A percentile compares a stretch with the other conserved stretches of the same genome.
Conservation (phyloP, 129 eudicot species). For the Tagetes patula region DNA sequence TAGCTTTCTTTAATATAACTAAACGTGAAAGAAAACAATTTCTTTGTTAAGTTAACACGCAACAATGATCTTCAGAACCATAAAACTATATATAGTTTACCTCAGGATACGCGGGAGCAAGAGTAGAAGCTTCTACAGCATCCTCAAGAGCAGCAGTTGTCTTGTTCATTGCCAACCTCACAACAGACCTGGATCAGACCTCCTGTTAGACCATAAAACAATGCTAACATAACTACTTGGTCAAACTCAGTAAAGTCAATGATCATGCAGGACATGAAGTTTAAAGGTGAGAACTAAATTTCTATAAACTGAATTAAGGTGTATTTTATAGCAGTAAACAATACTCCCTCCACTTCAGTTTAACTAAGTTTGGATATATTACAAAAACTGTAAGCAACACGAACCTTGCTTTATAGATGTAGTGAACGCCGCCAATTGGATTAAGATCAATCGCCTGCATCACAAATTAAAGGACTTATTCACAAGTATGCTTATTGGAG, state of each 20-base stretch:
- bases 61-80: neutral
- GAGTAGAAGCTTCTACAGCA: constrained; percentile 57
- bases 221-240: constrained; percentile 3
- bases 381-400: constrained; percentile 23
- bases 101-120: constrained; percentile 65
- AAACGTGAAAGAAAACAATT: neutral
- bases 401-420: constrained; percentile 59
- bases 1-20: neutral
- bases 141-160: constrained; percentile 70
- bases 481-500: constrained; percentile 5
- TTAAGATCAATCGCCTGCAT: constrained; percentile 79
- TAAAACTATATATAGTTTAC: constrained; percentile 14
- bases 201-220: constrained; percentile 28
- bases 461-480: neutral
- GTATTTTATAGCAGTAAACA: neutral
- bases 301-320: neutral
- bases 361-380: constrained; percentile 1
- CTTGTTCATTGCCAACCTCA: constrained; percentile 57
- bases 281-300: neutral
- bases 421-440: constrained; percentile 76
- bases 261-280: neutral
- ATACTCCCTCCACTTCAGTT: neutral
- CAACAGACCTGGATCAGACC: constrained; percentile 33
- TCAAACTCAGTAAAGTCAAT: constrained; percentile 16
- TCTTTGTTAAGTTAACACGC: neutral